phyloP scores from a whole-genome alignment of 441 rosid genomes.

The Geranium incanum region DNA sequence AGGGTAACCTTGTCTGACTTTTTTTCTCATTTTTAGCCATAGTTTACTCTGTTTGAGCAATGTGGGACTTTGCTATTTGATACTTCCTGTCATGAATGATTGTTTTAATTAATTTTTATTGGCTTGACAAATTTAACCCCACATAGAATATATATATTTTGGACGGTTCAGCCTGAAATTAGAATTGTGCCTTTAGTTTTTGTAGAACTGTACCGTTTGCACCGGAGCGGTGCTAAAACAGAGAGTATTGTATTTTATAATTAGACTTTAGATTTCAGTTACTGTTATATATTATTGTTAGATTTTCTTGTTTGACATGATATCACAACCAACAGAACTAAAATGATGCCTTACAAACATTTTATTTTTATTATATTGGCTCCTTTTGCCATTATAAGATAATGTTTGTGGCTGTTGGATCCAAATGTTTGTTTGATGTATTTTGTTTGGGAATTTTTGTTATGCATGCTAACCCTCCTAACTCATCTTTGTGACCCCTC shows the following conservation, averaged over 20 bases:
- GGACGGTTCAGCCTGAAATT: background rate
- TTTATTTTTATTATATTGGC: background rate
- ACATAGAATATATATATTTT: background rate
- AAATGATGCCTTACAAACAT: background rate
- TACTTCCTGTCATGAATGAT: background rate
- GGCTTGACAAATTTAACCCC: background rate
- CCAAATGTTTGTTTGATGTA: background rate
- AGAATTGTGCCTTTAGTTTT: background rate
- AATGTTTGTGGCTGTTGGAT: background rate
- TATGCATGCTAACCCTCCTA: background rate
- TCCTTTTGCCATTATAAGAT: background rate
- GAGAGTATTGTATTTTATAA: background rate
- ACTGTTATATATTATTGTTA: background rate
- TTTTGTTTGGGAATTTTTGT: background rate
- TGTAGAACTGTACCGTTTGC: background rate
- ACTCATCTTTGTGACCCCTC: conserved; percentile 11
- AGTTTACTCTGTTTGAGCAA: background rate
- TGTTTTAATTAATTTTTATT: background rate
- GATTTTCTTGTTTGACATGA: conserved; percentile 5
- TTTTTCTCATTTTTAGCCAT: too few species aligned
- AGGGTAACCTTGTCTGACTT: too few species aligned
- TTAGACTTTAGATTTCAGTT: background rate
- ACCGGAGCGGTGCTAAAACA: background rate
- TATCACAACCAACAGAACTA: too few species aligned
- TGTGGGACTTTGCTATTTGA: background rate